Base-by-base conservation (phyloP, 2,329 filamentous ascomycete species). In the Knoxdaviesia proteae region DNA sequence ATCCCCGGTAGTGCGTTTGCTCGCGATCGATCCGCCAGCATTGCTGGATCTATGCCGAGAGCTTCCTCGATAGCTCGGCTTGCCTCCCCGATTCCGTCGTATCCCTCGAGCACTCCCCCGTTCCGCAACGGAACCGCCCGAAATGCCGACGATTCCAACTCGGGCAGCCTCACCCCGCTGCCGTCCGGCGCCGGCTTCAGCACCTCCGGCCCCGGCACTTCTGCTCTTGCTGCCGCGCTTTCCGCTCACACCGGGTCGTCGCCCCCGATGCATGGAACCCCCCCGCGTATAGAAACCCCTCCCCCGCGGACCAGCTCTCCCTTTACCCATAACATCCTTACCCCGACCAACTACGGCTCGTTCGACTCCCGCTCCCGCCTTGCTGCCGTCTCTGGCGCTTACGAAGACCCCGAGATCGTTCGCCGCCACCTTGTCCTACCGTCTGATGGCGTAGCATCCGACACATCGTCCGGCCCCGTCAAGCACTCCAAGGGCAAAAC, bases 361-460 rank as follows among this genome's bases (percentile, higher is more conserved):
- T 86, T 92, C 52, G 83, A 90, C 48, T 73, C 74, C 41, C 71
- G 77, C 49, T 68, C 70, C 36, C 71, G 69, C 41, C 20, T 20
- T 20, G 20, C 20, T 20, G 58, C 59, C 41, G 70, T 67, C 40
- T 61, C 65, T 36, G 74, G 67, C 29, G 76, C 79, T 5, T 80
- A 79, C 54, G 87, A 96, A 60, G 84, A 96, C 53, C 80, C 86
- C 10, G 87, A 94, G 56, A 84, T 96, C 43, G 73, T 98, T 49
- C 86, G 79, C 56, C 72, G 88, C 50, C 90, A 98, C 65, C 62
- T 93, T 52, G 84, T 94, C 20, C 74, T 80, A 53, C 77, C 81
- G 3, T 62, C 61, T 20, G 70, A 74, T 42, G 55, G 58, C 3
- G 20, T 20, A 20, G 57, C 62, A 7, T 64, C 65, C 3, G 66